Conservation (phyloP, 2,329 filamentous ascomycete species). For the Trichoderma atrobrunneum region DNA sequence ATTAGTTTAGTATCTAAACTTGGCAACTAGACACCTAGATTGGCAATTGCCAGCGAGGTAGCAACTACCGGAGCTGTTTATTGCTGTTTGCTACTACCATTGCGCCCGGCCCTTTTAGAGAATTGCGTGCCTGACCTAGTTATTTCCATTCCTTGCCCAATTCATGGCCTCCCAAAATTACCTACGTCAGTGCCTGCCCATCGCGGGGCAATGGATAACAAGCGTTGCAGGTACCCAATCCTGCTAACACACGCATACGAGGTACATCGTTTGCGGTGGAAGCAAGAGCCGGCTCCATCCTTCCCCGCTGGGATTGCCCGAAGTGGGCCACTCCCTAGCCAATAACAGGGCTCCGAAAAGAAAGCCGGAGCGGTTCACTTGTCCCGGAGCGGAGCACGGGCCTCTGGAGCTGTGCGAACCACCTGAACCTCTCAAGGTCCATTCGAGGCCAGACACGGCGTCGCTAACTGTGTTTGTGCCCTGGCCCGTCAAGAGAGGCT, state of each 20-base stretch:
- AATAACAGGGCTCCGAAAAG: background rate
- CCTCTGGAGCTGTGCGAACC: background rate
- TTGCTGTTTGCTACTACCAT: background rate
- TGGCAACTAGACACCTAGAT: background rate
- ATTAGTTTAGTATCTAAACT: no score
- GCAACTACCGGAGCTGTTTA: background rate
- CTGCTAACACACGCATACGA: background rate
- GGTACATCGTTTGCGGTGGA: background rate
- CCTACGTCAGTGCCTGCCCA: slow-evolving; percentile 11
- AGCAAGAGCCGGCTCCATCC: slow-evolving; percentile 3
- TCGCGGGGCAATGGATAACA: background rate
- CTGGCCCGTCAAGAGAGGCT: background rate
- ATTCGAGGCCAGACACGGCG: background rate
- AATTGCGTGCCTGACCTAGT: slow-evolving; percentile 1
- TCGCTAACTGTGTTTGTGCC: background rate
- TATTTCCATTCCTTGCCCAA: background rate
- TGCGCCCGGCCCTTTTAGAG: background rate
- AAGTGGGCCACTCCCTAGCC: background rate
- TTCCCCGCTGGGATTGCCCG: slow-evolving; percentile 1
- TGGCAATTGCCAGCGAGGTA: background rate
- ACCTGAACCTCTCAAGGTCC: background rate
- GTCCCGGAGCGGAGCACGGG: background rate
- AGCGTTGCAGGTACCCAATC: background rate
- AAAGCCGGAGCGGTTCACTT: slow-evolving; percentile 12
- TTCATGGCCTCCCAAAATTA: background rate